A percentile compares a stretch with the other conserved stretches of the same genome.
Conservation (phyloP, 257 asterid species). For the Solanum rostratum region DNA sequence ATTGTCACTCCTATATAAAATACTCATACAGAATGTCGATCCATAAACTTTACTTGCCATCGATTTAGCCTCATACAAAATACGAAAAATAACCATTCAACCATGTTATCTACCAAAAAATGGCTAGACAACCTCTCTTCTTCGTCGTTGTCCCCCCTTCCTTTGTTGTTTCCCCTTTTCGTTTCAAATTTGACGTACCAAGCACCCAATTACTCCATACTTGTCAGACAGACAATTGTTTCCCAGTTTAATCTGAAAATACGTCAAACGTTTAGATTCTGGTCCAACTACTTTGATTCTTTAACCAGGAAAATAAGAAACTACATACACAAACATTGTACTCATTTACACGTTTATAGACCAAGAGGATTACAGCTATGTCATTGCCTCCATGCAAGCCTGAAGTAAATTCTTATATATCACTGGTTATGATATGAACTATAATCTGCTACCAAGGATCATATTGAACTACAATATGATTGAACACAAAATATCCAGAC, state of each 20-base stretch:
- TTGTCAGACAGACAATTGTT: not conserved
- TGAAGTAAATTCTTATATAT: not conserved
- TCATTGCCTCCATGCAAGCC: not conserved
- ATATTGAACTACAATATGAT: not conserved
- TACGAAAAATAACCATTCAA: no score
- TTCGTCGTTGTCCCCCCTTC: no score
- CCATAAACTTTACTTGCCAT: no score
- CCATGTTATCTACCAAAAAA: no score
- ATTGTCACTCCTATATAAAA: no score
- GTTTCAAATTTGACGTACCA: no score
- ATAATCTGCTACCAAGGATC: not conserved
- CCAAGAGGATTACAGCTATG: not conserved
- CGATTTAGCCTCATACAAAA: no score
- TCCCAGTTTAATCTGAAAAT: not conserved
- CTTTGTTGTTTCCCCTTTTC: no score
- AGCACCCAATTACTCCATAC: not conserved
- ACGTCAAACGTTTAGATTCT: not conserved
- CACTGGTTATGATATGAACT: not conserved
- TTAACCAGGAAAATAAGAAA: not conserved
- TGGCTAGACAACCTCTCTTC: no score
- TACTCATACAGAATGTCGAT: no score
- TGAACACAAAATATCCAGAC: not conserved
- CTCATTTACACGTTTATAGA: not conserved
- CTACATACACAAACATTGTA: not conserved
- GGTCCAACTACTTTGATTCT: not conserved